Percentiles rank a stretch among this genome's conserved stretches.
Conservation (phyloP, 306 rosid genomes). For the Vigna trinervia region DNA sequence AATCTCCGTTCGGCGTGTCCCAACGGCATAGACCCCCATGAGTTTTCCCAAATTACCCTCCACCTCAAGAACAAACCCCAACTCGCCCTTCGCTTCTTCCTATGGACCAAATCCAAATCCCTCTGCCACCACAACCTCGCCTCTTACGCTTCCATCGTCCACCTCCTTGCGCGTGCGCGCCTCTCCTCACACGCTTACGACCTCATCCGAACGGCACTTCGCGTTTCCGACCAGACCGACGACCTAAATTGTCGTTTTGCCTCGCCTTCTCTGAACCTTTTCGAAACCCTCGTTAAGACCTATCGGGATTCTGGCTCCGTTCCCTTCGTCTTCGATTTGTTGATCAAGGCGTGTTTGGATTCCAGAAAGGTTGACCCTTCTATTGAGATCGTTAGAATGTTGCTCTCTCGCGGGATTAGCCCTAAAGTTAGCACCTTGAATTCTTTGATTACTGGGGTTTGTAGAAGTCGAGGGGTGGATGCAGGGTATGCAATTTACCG, state of each 20-base stretch:
- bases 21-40: conserved; percentile 54
- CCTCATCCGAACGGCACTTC: conserved; percentile 57
- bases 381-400: conserved; percentile 61
- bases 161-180: conserved; percentile 77
- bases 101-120: conserved; percentile 63
- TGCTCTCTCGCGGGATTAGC: conserved; percentile 64
- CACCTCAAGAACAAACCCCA: conserved; percentile 70
- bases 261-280: conserved; percentile 59
- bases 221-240: conserved; percentile 27
- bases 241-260: conserved; percentile 1
- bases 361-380: conserved; percentile 63
- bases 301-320: conserved; percentile 72
- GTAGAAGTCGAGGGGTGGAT: conserved; percentile 52
- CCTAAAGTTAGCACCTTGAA: conserved; percentile 71
- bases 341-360: conserved; percentile 68
- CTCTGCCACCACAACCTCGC: conserved; percentile 67
- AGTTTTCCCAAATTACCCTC: conserved; percentile 68
- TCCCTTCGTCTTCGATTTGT: conserved; percentile 79
- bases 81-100: conserved; percentile 75
- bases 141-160: conserved; percentile 71
- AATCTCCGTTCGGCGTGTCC: conserved; percentile 62
- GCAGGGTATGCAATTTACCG: conserved; percentile 60
- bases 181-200: conserved; percentile 62
- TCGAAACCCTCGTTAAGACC: conserved; percentile 63
- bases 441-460: conserved; percentile 63